Percentiles rank a stretch among this genome's conserved stretches.
Evolutionary conservation across 2,329 filamentous ascomycete species (phyloP).

Genomic region (Purpureocillium lavendulum): DNA sequence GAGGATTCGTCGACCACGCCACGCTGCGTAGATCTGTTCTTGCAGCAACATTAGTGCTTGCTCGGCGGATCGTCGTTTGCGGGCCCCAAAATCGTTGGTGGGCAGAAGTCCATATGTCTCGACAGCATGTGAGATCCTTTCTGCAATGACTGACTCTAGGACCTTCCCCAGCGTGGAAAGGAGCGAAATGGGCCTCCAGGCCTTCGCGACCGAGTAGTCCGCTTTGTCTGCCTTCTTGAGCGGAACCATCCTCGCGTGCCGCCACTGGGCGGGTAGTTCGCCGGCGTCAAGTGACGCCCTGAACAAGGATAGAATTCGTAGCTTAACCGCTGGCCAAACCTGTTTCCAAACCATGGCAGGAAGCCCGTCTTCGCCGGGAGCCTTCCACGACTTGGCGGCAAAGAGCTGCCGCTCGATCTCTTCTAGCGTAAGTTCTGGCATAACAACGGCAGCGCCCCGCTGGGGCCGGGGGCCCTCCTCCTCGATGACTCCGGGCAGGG

Average conservation of each 20-base stretch:
- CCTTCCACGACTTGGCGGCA: slow-evolving; percentile 13
- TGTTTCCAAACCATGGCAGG: slow-evolving; percentile 11
- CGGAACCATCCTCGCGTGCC: slow-evolving; percentile 18
- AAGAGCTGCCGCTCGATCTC: slow-evolving; percentile 13
- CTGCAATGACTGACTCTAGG: slow-evolving; percentile 6
- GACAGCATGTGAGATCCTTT: slow-evolving; percentile 9
- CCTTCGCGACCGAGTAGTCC: slow-evolving; percentile 16
- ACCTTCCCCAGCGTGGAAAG: slow-evolving; percentile 15
- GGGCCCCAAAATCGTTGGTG: slow-evolving; percentile 7
- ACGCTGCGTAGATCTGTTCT: slow-evolving; percentile 4
- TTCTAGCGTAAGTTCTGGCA: slow-evolving; percentile 12
- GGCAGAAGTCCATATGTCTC: slow-evolving; percentile 4
- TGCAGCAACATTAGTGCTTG: slow-evolving; percentile 6
- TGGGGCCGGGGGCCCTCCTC: slow-evolving; percentile 11
- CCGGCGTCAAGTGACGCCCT: slow-evolving; percentile 9
- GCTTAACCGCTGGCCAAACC: slow-evolving; percentile 8
- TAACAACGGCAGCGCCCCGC: slow-evolving; percentile 5
- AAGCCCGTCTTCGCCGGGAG: slow-evolving; percentile 11
- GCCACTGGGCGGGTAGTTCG: slow-evolving; percentile 12
- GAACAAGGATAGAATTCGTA: slow-evolving; percentile 9
- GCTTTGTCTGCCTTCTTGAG: slow-evolving; percentile 17
- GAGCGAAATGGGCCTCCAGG: slow-evolving; percentile 9
- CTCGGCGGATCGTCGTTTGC: slow-evolving; percentile 5
- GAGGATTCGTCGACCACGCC: slow-evolving; percentile 3
- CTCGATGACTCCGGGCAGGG: slow-evolving; percentile 10